A percentile compares a stretch with the other conserved stretches of the same genome.
These are phyloP conservation scores for Syncephalastrum sp. DNA, from an alignment of 371 early-diverging fungal species.

Conservation along the genomic window DNA sequence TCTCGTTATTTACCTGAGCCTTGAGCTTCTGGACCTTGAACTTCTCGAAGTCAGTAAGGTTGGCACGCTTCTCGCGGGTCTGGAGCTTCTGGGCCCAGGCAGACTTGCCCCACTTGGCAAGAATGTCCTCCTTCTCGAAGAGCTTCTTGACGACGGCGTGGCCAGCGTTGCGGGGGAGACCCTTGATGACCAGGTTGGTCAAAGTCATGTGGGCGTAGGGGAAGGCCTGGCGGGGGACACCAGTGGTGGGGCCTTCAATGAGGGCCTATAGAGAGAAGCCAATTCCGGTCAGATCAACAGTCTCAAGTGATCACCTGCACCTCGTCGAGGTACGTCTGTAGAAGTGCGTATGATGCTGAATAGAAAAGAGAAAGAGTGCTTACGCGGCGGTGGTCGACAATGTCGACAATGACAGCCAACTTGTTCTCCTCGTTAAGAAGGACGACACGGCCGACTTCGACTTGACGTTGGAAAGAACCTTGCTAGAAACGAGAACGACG, in stretches of 20 bases:
- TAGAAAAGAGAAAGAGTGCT: slow-evolving; percentile 9
- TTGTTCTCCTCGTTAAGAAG: slow-evolving; percentile 93
- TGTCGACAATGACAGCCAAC: slow-evolving; percentile 97
- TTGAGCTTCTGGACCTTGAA: slow-evolving; percentile 91
- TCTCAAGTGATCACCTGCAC: too few species aligned
- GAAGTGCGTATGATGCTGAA: too few species aligned
- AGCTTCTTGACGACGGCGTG: slow-evolving; percentile 76
- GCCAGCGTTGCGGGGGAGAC: slow-evolving; percentile 87
- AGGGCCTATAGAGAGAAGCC: slow-evolving; percentile 63
- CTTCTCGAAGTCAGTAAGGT: slow-evolving; percentile 94
- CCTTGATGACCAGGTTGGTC: slow-evolving; percentile 84
- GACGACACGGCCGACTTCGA: slow-evolving; percentile 98
- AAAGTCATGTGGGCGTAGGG: slow-evolving; percentile 87
- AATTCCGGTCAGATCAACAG: too few species aligned
- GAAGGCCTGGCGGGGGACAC: slow-evolving; percentile 86
- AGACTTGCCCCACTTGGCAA: slow-evolving; percentile 82
- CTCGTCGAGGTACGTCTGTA: too few species aligned
- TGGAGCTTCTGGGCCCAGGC: slow-evolving; percentile 95
- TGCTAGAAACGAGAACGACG: slow-evolving; percentile 21
- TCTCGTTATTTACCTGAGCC: slow-evolving; percentile 62
- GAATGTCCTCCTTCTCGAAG: slow-evolving; percentile 82
- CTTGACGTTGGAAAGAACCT: slow-evolving; percentile 85
- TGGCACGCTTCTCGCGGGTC: slow-evolving; percentile 74
- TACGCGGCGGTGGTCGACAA: slow-evolving; percentile 97
- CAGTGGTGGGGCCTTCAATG: slow-evolving; percentile 97